Base-by-base conservation (phyloP, 805 yeast species). In the Saccharomycopsis fermentans region DNA sequence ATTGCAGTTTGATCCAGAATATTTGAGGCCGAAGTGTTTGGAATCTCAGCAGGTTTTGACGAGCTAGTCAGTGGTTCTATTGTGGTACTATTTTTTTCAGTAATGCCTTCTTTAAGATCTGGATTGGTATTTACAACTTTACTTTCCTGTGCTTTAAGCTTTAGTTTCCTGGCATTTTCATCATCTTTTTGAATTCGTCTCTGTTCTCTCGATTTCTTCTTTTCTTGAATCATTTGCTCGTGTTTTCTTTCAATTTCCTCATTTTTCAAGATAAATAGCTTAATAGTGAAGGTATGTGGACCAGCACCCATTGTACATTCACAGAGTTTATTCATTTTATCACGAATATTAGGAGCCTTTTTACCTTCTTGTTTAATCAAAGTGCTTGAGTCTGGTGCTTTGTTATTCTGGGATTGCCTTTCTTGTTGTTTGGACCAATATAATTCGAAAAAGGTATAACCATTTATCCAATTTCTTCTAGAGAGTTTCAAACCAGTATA, bases 271-370 rank as follows among this genome's bases (percentile, higher is more conserved):
- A 90, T 84, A 70, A 87, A 94, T 35, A 94, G 70, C 61, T 95
- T 74, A 1, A 86, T 78, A 43, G 84, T 89, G 71, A 89, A 89
- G 0, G 74, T 70, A 70, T 92, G 99, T 0, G 97, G 96, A 0
- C 97, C 98, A 24, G 86, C 76, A 11, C 76, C 74, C 71, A 90
- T 71, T 1, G 74, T 72, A 61, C 91, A 82, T 64, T 91, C 97
- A 64, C 92, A 82, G 58, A 94, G 73, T 68, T 90, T 90, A 60
- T 90, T 85, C 96, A 91, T 90, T 58, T 83, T 83, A 63, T 92
- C 97, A 65, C 95, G 74, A 4, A 87, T 85, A 67, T 80, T 81
- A n/a, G 68, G 71, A 72, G 78, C 48, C 72, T 70, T 40, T 11
- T 54, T 40, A 29, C 47, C 29, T 16, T 54, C 52, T 16, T 8